Evolutionary conservation across 768 basidiomycete genomes (phyloP).

Genomic region (Dioszegia hungarica): DNA sequence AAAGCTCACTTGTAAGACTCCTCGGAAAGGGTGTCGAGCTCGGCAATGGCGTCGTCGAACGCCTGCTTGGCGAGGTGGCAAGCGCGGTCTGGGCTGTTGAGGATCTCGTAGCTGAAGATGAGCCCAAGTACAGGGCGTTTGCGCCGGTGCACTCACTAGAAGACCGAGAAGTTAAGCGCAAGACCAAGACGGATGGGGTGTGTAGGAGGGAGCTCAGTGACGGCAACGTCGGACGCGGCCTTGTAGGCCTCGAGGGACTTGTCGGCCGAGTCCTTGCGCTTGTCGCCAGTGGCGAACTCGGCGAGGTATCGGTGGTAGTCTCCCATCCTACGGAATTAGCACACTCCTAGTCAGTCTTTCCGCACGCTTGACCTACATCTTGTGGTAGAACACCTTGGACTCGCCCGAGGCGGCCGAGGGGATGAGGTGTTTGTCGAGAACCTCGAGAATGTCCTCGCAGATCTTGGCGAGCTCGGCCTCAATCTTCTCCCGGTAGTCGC

Average conservation of each 20-base stretch:
- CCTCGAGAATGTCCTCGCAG: constrained; percentile 96
- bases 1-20: constrained; percentile 79
- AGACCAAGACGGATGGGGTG: constrained; percentile 98
- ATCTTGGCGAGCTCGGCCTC: constrained; percentile 95
- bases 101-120: constrained; percentile 74
- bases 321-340: constrained; percentile 73
- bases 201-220: constrained; percentile 80
- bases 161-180: constrained; percentile 97
- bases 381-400: constrained; percentile 99
- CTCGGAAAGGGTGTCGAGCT: constrained; percentile 96
- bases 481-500: constrained; percentile 95
- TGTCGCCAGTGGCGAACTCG: constrained; percentile 96
- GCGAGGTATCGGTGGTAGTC: constrained; percentile 99
- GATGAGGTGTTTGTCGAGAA: constrained; percentile 93
- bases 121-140: neutral
- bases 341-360: neutral
- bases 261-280: constrained; percentile 94
- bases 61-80: constrained; percentile 99
- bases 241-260: constrained; percentile 90
- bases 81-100: constrained; percentile 96
- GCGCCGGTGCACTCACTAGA: constrained; percentile 69
- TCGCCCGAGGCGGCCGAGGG: constrained; percentile 94
- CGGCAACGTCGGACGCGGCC: constrained; percentile 93
- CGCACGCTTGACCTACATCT: constrained; percentile 66
- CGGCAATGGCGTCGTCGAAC: constrained; percentile 97